Evolutionary conservation across 345 rosid genomes (phyloP).

Genomic region (Salix dunnii): DNA sequence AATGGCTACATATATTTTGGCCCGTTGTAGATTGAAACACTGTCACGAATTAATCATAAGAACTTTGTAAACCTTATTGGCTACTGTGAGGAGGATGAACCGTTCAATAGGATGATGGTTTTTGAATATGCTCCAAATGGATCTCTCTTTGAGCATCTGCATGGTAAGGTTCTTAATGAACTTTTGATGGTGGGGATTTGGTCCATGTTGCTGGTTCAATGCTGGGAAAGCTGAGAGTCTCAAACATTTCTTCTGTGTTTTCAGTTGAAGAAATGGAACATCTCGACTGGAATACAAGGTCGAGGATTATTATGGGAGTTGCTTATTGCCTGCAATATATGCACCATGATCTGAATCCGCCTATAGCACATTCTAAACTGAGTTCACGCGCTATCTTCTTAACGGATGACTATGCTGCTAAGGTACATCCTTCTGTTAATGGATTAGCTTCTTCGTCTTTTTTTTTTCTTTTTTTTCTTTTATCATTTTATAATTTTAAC

Average conservation of each 20-base stretch:
- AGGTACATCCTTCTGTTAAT: constrained; percentile 41
- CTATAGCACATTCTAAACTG: constrained; percentile 49
- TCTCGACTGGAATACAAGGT: constrained; percentile 85
- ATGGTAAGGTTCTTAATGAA: constrained; percentile 43
- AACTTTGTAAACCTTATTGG: constrained; percentile 92
- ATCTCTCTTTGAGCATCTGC: constrained; percentile 77
- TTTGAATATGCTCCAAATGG: constrained; percentile 98
- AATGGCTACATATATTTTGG: not conserved
- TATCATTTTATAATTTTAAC: not conserved
- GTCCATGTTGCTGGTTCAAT: not conserved
- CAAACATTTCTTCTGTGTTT: constrained; percentile 17
- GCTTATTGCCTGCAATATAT: constrained; percentile 89
- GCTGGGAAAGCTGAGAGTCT: constrained; percentile 12
- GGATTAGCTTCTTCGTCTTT: not conserved
- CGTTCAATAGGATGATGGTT: constrained; percentile 95
- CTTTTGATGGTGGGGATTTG: not conserved
- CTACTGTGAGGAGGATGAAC: constrained; percentile 79
- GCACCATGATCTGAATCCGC: constrained; percentile 88
- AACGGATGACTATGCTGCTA: constrained; percentile 93
- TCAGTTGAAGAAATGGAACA: constrained; percentile 83
- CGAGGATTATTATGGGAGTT: constrained; percentile 82
- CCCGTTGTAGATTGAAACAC: constrained; percentile 52
- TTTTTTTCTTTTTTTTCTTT: not conserved
- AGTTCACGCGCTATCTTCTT: constrained; percentile 44
- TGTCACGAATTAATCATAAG: constrained; percentile 85